Evolutionary conservation across 108 stramenopile genomes (phyloP).

Genomic region (Mediolabrus comicus): DNA sequence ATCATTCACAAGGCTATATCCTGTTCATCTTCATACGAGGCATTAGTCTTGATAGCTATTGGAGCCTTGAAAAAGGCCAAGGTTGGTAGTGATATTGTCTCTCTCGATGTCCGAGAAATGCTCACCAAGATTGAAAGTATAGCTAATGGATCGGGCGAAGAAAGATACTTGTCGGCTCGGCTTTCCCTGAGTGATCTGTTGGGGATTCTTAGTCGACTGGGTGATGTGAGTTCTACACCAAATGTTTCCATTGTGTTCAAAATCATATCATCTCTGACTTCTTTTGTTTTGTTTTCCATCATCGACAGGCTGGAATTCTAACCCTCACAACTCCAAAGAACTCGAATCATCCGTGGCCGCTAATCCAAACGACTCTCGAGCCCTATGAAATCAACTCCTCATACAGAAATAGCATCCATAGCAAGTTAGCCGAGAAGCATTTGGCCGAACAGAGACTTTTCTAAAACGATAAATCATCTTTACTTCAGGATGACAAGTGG

Average conservation of each 20-base stretch:
- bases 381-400: conserved; percentile 52
- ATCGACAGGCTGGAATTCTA: conserved; percentile 55
- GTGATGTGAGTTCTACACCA: conserved; percentile 40
- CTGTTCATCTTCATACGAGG: conserved; percentile 62
- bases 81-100: conserved; percentile 52
- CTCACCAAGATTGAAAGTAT: conserved; percentile 75
- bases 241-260: neutral
- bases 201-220: conserved; percentile 53
- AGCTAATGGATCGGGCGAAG: conserved; percentile 61
- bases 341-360: conserved; percentile 50
- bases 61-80: conserved; percentile 51
- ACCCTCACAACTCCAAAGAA: conserved; percentile 44
- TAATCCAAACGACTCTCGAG: conserved; percentile 57
- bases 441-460: conserved; percentile 35
- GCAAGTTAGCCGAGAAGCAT: conserved; percentile 52
- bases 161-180: conserved; percentile 52
- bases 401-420: conserved; percentile 55
- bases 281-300: neutral
- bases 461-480: no score
- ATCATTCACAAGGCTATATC: conserved; percentile 52
- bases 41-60: conserved; percentile 67
- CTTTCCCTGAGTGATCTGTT: conserved; percentile 59
- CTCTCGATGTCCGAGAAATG: conserved; percentile 71
- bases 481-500: no score
- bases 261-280: neutral